These are phyloP conservation scores for Epicoccum nigrum DNA, from an alignment of 2,329 filamentous ascomycete species.

Conservation along the genomic window DNA sequence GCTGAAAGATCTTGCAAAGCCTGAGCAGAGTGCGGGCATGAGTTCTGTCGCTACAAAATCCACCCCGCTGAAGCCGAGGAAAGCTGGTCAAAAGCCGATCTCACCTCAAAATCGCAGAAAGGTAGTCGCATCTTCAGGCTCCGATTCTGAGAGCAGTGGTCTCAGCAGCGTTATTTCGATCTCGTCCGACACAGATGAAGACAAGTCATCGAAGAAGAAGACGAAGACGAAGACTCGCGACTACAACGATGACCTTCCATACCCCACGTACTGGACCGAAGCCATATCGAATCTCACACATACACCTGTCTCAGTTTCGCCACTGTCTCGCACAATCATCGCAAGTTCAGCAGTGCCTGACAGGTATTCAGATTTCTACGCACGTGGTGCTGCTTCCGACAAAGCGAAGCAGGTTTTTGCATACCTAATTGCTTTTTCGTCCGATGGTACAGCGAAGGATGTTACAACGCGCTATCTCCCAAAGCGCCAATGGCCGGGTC, in stretches of 20 bases:
- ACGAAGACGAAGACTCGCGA: slow-evolving; percentile 52
- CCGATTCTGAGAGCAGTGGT: slow-evolving; percentile 57
- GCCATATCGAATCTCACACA: slow-evolving; percentile 81
- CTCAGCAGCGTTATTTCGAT: slow-evolving; percentile 53
- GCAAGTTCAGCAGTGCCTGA: slow-evolving; percentile 71
- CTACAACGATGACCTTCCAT: slow-evolving; percentile 78
- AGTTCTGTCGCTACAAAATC: neutral
- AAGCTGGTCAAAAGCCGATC: slow-evolving; percentile 1
- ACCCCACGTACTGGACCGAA: slow-evolving; percentile 93
- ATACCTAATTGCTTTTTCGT: slow-evolving; percentile 82
- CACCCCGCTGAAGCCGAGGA: slow-evolving; percentile 3
- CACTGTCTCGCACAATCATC: slow-evolving; percentile 57
- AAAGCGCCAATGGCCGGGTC: slow-evolving; percentile 79
- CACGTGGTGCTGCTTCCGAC: slow-evolving; percentile 81
- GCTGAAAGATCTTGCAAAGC: slow-evolving; percentile 18
- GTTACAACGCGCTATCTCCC: slow-evolving; percentile 91
- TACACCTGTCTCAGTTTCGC: slow-evolving; percentile 79
- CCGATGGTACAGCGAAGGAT: slow-evolving; percentile 90
- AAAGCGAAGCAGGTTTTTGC: slow-evolving; percentile 87
- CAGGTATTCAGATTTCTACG: slow-evolving; percentile 76
- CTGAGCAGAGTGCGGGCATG: neutral
- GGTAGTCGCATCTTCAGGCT: slow-evolving; percentile 27
- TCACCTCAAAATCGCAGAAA: slow-evolving; percentile 12
- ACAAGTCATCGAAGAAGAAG: slow-evolving; percentile 57
- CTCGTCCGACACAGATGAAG: slow-evolving; percentile 58